phyloP scores from a whole-genome alignment of 441 rosid species.

The Pelargonium citronellum region DNA sequence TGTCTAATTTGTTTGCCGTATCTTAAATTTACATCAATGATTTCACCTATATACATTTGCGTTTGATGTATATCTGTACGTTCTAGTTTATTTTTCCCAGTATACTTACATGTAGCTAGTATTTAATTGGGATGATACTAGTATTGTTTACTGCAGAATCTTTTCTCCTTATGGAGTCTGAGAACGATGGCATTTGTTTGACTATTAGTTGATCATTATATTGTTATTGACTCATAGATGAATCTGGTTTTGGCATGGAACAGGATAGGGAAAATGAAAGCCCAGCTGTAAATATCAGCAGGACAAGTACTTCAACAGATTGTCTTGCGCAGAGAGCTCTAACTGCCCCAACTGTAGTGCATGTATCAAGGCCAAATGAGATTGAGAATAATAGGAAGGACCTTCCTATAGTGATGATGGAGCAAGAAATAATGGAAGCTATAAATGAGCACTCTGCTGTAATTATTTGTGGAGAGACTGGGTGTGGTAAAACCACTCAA shows the following conservation, averaged over 20 bases:
- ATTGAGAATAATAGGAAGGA: constrained; percentile 70
- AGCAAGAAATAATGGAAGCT: constrained; percentile 98
- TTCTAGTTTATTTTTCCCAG: too few species aligned
- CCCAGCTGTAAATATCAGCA: constrained; percentile 18
- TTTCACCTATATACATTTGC: too few species aligned
- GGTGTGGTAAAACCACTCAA: constrained; percentile 98
- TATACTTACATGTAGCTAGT: too few species aligned
- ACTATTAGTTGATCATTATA: not conserved
- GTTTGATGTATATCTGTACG: too few species aligned
- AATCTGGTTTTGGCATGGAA: constrained; percentile 22
- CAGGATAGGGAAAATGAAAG: constrained; percentile 38
- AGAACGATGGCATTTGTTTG: constrained; percentile 3
- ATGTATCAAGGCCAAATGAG: constrained; percentile 47
- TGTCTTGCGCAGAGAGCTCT: constrained; percentile 29
- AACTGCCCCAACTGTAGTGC: constrained; percentile 41
- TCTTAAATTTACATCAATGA: too few species aligned
- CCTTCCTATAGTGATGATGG: constrained; percentile 97
- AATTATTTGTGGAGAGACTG: constrained; percentile 88
- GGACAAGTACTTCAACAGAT: constrained; percentile 22
- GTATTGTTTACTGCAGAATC: too few species aligned
- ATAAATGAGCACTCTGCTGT: constrained; percentile 54
- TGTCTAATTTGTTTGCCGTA: too few species aligned
- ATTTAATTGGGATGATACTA: too few species aligned
- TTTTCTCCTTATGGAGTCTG: not conserved
- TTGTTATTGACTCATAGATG: constrained; percentile 20